phyloP scores from a whole-genome alignment of 2,329 filamentous ascomycete genomes.

The Paraphoma chrysanthemicola region DNA sequence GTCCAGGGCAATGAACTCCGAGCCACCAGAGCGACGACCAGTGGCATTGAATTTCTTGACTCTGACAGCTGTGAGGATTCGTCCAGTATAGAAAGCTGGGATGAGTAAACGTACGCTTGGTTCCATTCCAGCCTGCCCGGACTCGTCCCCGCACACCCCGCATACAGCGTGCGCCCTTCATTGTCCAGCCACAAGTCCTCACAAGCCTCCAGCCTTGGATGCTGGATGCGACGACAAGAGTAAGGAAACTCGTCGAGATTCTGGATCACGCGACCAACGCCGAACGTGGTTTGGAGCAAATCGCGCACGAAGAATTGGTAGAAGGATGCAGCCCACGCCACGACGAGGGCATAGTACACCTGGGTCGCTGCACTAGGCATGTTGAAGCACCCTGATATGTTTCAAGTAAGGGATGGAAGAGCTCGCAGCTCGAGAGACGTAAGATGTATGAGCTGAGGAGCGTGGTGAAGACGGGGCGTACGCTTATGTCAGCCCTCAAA shows the following conservation, averaged over 20 bases:
- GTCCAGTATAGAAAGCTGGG: no score
- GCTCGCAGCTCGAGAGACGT: not conserved
- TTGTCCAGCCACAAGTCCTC: slow-evolving; percentile 43
- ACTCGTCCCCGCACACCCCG: slow-evolving; percentile 34
- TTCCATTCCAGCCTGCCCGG: slow-evolving; percentile 30
- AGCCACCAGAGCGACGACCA: slow-evolving; percentile 28
- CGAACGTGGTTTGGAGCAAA: slow-evolving; percentile 26
- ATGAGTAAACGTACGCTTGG: slow-evolving; percentile 22
- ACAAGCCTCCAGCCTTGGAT: slow-evolving; percentile 35
- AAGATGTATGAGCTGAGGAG: not conserved
- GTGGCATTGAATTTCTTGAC: slow-evolving; percentile 25
- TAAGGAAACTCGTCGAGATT: slow-evolving; percentile 38
- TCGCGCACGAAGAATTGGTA: slow-evolving; percentile 38
- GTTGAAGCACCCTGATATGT: not conserved
- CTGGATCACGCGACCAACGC: slow-evolving; percentile 35
- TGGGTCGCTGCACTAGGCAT: slow-evolving; percentile 17
- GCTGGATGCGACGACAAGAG: slow-evolving; percentile 27
- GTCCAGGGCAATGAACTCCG: slow-evolving; percentile 35
- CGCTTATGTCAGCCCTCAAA: not conserved
- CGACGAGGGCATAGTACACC: slow-evolving; percentile 27
- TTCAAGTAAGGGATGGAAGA: not conserved
- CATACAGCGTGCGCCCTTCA: slow-evolving; percentile 32
- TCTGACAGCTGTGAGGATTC: slow-evolving; percentile 11
- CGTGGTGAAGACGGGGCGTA: not conserved
- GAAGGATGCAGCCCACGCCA: slow-evolving; percentile 30